These are phyloP conservation scores for Capsicum rhomboideum DNA, from an alignment of 257 asterid species.

Conservation along the genomic window DNA sequence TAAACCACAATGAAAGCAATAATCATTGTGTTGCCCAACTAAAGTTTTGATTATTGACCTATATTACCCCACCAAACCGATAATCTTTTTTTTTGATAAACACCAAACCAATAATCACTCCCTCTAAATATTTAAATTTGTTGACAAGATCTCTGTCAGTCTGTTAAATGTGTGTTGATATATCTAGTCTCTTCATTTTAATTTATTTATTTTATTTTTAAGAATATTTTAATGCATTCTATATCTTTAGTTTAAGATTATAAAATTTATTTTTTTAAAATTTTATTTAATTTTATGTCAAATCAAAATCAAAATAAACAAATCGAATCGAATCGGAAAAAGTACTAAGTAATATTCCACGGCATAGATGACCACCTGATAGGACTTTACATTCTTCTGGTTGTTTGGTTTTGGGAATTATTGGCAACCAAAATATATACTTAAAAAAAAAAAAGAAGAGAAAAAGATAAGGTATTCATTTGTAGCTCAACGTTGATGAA, in stretches of 20 bases:
- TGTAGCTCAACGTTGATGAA: neutral
- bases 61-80: neutral
- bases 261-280: too few relatives aligned
- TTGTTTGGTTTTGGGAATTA: too few relatives aligned
- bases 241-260: too few relatives aligned
- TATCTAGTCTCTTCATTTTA: neutral
- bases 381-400: too few relatives aligned
- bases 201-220: neutral
- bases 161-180: neutral
- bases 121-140: neutral
- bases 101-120: neutral
- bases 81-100: too few relatives aligned
- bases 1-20: neutral
- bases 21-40: neutral
- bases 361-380: too few relatives aligned
- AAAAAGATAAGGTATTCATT: neutral
- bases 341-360: too few relatives aligned
- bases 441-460: too few relatives aligned
- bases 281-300: too few relatives aligned
- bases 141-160: neutral
- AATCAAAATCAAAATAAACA: too few relatives aligned
- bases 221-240: too few relatives aligned
- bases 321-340: too few relatives aligned
- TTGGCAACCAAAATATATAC: neutral
- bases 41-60: slow-evolving; percentile 1